A percentile compares a stretch with the other conserved stretches of the same genome.
Conservation (phyloP, 345 rosid genomes). For the Eutrema heterophyllum region DNA sequence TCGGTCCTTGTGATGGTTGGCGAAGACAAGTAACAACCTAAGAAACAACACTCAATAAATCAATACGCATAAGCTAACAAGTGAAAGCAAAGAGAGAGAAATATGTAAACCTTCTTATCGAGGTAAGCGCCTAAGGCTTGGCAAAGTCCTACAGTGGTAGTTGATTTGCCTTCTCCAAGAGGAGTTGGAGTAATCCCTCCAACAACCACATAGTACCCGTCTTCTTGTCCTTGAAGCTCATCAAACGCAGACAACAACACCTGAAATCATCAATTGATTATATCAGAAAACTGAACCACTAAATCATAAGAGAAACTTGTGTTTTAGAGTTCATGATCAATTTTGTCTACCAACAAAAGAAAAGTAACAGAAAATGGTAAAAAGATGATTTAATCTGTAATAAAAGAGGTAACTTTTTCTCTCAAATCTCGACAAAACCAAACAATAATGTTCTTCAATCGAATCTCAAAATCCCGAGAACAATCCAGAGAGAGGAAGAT, state of each 20-base stretch:
- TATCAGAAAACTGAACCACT: neutral
- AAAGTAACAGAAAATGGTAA: no score
- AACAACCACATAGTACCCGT: constrained; percentile 92
- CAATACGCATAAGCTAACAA: neutral
- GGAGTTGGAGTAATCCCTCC: constrained; percentile 99
- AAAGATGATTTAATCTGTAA: no score
- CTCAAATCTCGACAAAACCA: no score
- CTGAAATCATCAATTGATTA: constrained; percentile 28
- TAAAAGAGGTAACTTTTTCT: no score
- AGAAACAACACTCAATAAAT: neutral
- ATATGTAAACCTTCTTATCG: constrained; percentile 63
- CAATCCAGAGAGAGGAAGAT: no score
- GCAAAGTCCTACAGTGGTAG: constrained; percentile 93
- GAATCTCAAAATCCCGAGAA: no score
- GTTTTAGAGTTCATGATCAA: neutral
- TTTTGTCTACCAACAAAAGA: no score
- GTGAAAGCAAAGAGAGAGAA: neutral
- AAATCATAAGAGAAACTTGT: neutral
- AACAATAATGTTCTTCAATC: no score
- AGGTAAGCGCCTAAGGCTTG: constrained; percentile 96
- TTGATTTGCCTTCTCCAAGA: constrained; percentile 96
- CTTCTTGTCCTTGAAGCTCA: constrained; percentile 62
- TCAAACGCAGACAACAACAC: constrained; percentile 73
- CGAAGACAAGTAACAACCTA: constrained; percentile 97
- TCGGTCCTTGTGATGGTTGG: constrained; percentile 99